Evolutionary conservation across 2,329 filamentous ascomycete species (phyloP), one percentile per base, ranked within the genome.

Genomic region (Ascochyta lentis): DNA sequence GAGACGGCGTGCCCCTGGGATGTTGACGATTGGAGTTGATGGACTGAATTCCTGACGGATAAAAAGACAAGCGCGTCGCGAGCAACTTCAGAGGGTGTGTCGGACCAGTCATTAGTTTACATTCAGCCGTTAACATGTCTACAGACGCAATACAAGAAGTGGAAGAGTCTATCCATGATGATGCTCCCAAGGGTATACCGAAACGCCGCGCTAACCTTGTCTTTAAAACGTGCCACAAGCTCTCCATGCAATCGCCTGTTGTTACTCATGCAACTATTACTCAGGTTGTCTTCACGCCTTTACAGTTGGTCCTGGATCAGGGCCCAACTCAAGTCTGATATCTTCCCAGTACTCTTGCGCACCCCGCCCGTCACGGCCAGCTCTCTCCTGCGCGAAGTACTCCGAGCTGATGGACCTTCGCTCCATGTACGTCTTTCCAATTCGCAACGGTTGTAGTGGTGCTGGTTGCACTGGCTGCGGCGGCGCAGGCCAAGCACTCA

Each of bases 91-190:
- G 39, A 65, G 61, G 58, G 66, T 67, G 60, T 60, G 60, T 69
- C 57, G 59, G 52, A 57, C 59, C 54, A 56, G 45, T 49, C 45
- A 60, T 61, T 56, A 48, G 48, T 42, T 40, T 47, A 52, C 23
- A 57, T 63, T 54, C 55, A 58, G 45, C 52, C 52, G 55, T 68
- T 68, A 64, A 68, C 65, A 56, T 54, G 44, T 60, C 44, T 68
- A 65, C 67, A 71, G 67, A 71, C 48, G 40, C 43, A 49, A 54
- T 46, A 41, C 42, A 58, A 58, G 37, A 59, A 46, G 48, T 60
- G 51, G 52, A 53, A 54, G 31, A 58, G 38, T 63, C 53, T 58
- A 47, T 57, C 29, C 37, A 50, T 53, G 48, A 60, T 46, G 41
- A 45, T 58, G 55, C 38, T 33, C 44, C 8, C 47, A 53, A 50